Base-by-base conservation (phyloP, 176 grass and related monocot species). In the Rhynchospora breviuscula region DNA sequence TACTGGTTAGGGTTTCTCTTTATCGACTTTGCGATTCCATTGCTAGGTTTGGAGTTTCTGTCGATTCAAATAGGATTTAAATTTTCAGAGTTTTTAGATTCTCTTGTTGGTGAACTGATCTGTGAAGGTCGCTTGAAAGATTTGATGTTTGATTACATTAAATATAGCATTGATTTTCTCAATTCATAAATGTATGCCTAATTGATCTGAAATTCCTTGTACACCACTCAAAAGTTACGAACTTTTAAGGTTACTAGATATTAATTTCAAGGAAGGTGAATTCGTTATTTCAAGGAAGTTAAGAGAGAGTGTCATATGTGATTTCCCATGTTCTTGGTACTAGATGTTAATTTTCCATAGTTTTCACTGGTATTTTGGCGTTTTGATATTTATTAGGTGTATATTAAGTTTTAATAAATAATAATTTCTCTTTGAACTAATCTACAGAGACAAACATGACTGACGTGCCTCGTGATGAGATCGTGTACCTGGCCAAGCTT, bases 401-500 rank as follows among this genome's bases (percentile, higher is more conserved):
- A 81, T 22, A 25, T 45, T 11, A 14, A 46, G 18, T 63, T 81
- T 18, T 63, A 6, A 25, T 25, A 1, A 62, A 44, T 8, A 43
- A 80, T 9, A 19, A 31, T 81, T 48, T 33, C 18, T 18, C 8
- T 61, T 82, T 49, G 3, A 49, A 48, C 19, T 31, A 29, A 53
- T 29, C 1, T 64, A 8, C 79, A 82, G 62, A 53, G 13, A 46
- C 40, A 82, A 65, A 49, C 45, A 65, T 65, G 63, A 82, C 63
- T 23, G 80, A 62, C 45, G 12, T 43, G 65, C 89, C 94, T 7
- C 82, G 94, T 72, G 89, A 88, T 73, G 87, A 89, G 76, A 93
- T 93, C 84, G 94, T 97, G 26, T 97, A 97, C 91, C 90, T 97
- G 87, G 94, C 94, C 86, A 97, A 97, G 91, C 81, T 97, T 25